Conservation (phyloP, 2,329 filamentous ascomycete genomes). For the Pezicula rhizophila region DNA sequence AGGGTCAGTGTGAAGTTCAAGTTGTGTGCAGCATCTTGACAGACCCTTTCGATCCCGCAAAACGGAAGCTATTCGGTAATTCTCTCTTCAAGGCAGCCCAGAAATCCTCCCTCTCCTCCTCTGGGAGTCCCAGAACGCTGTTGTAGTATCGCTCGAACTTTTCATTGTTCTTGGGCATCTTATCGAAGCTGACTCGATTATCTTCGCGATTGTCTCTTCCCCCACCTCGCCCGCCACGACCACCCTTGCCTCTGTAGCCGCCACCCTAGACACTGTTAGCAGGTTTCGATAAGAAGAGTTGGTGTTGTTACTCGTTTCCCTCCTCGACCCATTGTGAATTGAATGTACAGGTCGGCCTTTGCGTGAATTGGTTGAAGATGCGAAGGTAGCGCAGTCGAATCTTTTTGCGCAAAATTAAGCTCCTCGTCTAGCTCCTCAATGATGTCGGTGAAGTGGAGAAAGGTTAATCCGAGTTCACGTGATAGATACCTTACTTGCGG, state of each 20-base stretch:
- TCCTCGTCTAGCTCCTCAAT: no score
- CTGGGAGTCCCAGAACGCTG: conserved; percentile 64
- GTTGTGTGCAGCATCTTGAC: conserved; percentile 15
- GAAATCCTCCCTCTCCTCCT: conserved; percentile 75
- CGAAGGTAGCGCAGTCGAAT: no score
- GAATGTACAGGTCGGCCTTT: not conserved
- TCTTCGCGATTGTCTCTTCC: conserved; percentile 30
- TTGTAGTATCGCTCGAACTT: conserved; percentile 86
- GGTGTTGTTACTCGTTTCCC: conserved; percentile 20
- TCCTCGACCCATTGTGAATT: conserved; percentile 23
- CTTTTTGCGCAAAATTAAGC: no score
- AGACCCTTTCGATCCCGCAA: conserved; percentile 89
- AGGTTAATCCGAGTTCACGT: no score
- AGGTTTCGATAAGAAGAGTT: not conserved
- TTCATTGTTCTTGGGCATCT: conserved; percentile 73
- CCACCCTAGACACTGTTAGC: conserved; percentile 9
- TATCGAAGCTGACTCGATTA: conserved; percentile 38
- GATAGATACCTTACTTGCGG: no score
- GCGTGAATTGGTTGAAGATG: no score
- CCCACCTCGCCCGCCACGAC: conserved; percentile 17
- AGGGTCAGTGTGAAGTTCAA: conserved; percentile 1
- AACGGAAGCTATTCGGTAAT: conserved; percentile 94
- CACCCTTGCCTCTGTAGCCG: conserved; percentile 9
- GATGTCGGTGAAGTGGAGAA: no score
- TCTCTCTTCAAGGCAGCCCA: conserved; percentile 80